Evolutionary conservation across 169 alveolate species (phyloP).

Genomic region (Babesia sp.): DNA sequence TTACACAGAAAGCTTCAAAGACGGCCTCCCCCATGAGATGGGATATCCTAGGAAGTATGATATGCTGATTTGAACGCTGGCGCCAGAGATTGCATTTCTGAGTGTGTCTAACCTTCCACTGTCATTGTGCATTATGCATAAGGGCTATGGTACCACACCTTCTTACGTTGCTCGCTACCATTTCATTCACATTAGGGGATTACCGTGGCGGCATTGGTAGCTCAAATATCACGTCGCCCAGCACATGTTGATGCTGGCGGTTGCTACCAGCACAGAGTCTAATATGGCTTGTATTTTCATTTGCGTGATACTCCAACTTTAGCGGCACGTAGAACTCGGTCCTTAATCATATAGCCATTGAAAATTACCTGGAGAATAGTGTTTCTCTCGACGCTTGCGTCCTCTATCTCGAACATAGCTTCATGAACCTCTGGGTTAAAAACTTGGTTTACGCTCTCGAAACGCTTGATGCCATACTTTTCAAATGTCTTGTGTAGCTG

Average conservation of each 20-base stretch:
- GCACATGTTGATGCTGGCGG: too few relatives aligned
- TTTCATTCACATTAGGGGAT: too few relatives aligned
- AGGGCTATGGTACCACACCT: too few relatives aligned
- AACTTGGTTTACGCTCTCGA: constrained; percentile 82
- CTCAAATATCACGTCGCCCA: too few relatives aligned
- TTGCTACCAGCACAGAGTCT: neutral
- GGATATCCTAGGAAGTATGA: constrained; percentile 53
- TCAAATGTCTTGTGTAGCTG: constrained; percentile 83
- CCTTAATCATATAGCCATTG: constrained; percentile 89
- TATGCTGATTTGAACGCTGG: constrained; percentile 48
- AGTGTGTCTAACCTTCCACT: too few relatives aligned
- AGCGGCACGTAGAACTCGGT: constrained; percentile 83
- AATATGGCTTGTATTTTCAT: neutral
- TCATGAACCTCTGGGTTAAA: constrained; percentile 91
- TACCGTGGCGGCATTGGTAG: too few relatives aligned
- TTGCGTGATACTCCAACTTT: constrained; percentile 66
- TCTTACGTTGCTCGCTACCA: too few relatives aligned
- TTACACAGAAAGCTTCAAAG: constrained; percentile 42
- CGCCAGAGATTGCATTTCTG: too few relatives aligned
- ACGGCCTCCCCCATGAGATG: constrained; percentile 52
- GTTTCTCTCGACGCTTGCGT: constrained; percentile 78
- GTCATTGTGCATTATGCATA: too few relatives aligned
- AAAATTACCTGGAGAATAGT: constrained; percentile 84
- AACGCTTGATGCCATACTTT: constrained; percentile 80
- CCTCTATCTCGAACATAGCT: constrained; percentile 87